These are phyloP conservation scores for Leonotis leonurus DNA, from an alignment of 257 asterid genomes.

Conservation along the genomic window DNA sequence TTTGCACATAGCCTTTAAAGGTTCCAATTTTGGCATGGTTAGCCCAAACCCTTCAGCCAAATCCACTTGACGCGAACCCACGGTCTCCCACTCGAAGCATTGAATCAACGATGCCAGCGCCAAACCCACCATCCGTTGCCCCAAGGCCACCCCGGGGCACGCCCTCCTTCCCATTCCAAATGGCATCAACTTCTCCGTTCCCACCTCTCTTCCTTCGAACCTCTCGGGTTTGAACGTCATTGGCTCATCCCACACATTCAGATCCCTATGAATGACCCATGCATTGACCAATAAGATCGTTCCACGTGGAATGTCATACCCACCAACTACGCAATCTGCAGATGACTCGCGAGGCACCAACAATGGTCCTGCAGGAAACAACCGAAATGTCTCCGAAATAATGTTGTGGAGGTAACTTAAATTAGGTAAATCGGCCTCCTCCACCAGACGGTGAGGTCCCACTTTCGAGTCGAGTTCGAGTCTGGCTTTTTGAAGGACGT, in stretches of 20 bases:
- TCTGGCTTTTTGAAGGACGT: not conserved
- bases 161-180: conserved; percentile 42
- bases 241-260: conserved; percentile 29
- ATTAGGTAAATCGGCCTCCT: conserved; percentile 26
- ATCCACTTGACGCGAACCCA: conserved; percentile 18
- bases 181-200: conserved; percentile 21
- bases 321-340: conserved; percentile 26
- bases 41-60: conserved; percentile 31
- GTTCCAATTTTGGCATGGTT: conserved; percentile 37
- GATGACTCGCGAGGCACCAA: conserved; percentile 38
- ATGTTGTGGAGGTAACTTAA: conserved; percentile 19
- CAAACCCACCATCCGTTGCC: conserved; percentile 30
- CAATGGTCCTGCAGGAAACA: conserved; percentile 29
- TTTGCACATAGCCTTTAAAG: conserved; percentile 30
- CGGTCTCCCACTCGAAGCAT: conserved; percentile 35
- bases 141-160: conserved; percentile 37
- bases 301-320: conserved; percentile 34
- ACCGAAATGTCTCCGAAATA: conserved; percentile 18
- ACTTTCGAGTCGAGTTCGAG: conserved; percentile 22
- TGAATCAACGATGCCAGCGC: conserved; percentile 31
- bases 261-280: conserved; percentile 40
- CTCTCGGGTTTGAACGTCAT: conserved; percentile 34
- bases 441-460: conserved; percentile 14
- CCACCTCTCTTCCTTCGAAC: conserved; percentile 23
- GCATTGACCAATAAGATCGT: conserved; percentile 28